Percentiles rank a stretch among this genome's conserved stretches.
Conservation (phyloP, 2,329 filamentous ascomycete genomes). For the Trichoderma cornu-damae region DNA sequence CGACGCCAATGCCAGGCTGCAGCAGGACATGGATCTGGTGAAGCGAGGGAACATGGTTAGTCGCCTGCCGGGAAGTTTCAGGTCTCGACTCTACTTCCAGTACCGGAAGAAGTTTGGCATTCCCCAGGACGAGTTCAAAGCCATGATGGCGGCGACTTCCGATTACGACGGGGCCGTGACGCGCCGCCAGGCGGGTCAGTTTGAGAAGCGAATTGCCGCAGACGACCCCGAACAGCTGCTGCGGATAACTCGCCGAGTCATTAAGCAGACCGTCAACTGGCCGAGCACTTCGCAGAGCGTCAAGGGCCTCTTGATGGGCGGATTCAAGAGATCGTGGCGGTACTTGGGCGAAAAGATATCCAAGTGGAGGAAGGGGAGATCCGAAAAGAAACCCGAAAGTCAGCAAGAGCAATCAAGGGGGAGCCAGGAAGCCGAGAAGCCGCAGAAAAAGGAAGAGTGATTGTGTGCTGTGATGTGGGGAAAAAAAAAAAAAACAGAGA, state of each 20-base stretch:
- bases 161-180: conserved; percentile 67
- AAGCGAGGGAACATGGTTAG: conserved; percentile 95
- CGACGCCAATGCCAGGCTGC: conserved; percentile 60
- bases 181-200: conserved; percentile 71
- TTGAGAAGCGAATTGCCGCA: conserved; percentile 77
- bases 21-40: conserved; percentile 88
- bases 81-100: conserved; percentile 85
- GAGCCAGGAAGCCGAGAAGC: conserved; percentile 9
- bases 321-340: conserved; percentile 60
- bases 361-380: conserved; percentile 53
- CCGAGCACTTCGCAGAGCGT: conserved; percentile 82
- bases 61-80: conserved; percentile 78
- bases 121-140: conserved; percentile 73
- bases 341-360: conserved; percentile 79
- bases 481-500: no score
- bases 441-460: conserved; percentile 3
- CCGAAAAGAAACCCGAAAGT: conserved; percentile 25
- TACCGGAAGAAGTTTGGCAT: conserved; percentile 90
- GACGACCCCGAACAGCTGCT: conserved; percentile 63
- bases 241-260: conserved; percentile 65
- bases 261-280: conserved; percentile 87
- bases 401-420: conserved; percentile 25
- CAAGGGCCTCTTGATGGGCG: conserved; percentile 78
- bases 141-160: conserved; percentile 72
- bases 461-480: no score